Evolutionary conservation across 2,329 filamentous ascomycete genomes (phyloP).

Genomic region (Aspergillus costaricaensis): DNA sequence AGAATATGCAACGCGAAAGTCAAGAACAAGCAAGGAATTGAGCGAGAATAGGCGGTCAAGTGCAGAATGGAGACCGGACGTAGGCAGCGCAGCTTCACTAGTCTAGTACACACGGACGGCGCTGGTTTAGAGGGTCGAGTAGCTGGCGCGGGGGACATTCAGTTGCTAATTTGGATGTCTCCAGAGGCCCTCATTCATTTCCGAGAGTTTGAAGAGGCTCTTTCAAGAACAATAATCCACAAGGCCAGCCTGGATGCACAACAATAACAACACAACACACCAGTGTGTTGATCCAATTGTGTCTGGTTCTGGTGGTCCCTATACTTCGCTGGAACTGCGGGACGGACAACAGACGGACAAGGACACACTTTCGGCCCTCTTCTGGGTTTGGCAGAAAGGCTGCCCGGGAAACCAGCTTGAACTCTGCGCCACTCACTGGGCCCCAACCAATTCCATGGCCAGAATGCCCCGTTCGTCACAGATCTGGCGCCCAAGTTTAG

Average conservation of each 20-base stretch:
- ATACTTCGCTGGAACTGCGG: background rate
- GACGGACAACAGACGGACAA: background rate
- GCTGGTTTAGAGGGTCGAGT: background rate
- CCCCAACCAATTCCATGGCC: slow-evolving; percentile 3
- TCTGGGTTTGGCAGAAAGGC: background rate
- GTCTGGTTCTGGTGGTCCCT: background rate
- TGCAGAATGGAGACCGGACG: slow-evolving; percentile 8
- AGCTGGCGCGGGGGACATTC: background rate
- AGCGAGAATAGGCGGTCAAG: slow-evolving; percentile 19
- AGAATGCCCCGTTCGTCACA: background rate
- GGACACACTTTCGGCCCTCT: background rate
- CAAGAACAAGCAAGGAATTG: slow-evolving; percentile 7
- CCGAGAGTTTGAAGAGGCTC: background rate
- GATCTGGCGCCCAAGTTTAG: slow-evolving; percentile 7
- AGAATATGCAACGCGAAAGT: background rate
- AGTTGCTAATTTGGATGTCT: background rate
- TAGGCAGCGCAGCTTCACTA: slow-evolving; percentile 2
- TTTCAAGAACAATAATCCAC: background rate
- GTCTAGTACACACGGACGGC: background rate
- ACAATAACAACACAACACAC: background rate
- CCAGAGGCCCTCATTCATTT: background rate
- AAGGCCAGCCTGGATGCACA: background rate
- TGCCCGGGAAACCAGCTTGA: slow-evolving; percentile 8
- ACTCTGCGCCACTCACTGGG: background rate
- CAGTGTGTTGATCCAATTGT: background rate